Evolutionary conservation across 345 rosid genomes (phyloP), one percentile per base, ranked within the genome.

Genomic region (Linum trigynum): DNA sequence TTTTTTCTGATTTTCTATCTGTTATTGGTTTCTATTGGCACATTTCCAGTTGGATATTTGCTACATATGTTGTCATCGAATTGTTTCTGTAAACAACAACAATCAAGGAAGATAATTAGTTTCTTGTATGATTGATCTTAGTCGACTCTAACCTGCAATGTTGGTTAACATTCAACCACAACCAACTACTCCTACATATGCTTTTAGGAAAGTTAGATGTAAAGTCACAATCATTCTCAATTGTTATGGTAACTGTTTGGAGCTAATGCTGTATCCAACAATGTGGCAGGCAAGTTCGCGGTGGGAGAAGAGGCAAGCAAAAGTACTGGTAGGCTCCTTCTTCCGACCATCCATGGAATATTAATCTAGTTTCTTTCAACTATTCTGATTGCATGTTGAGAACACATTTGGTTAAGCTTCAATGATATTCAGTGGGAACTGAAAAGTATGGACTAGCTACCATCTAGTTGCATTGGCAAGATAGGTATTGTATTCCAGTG

Each of bases 231-330:
- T 43, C 6, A 5, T 43, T 43, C 10, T 11, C 50, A 43, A 11
- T 43, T 5, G 6, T 1, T 2, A 65, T 5, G 53, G 56, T 50
- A 59, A 45, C 38, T 11, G 40, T 16, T 53, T 42, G 32, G 50
- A 40, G 59, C 58, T 73, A 38, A 62, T 1, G 63, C 45, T 40
- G 9, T 35, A 23, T 65, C 64, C 56, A 8, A 55, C 64, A 64
- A 23, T 67, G 40, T 75, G 67, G 71, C 89, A 92, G 99, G 98
- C 97, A 53, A 82, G 70, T 78, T 71, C 95, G 59, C 86, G 96
- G 66, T 92, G 99, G 99, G 85, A 90, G 66, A 92, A 84, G 72
- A 86, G 97, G 70, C 99, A 92, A 79, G 85, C 91, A 35, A 88
- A 85, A 81, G 92, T 92, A 65, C 71, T 90, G 97, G 99, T 92